Base-by-base conservation (phyloP, 2,329 filamentous ascomycete species). In the Botrytis aclada region DNA sequence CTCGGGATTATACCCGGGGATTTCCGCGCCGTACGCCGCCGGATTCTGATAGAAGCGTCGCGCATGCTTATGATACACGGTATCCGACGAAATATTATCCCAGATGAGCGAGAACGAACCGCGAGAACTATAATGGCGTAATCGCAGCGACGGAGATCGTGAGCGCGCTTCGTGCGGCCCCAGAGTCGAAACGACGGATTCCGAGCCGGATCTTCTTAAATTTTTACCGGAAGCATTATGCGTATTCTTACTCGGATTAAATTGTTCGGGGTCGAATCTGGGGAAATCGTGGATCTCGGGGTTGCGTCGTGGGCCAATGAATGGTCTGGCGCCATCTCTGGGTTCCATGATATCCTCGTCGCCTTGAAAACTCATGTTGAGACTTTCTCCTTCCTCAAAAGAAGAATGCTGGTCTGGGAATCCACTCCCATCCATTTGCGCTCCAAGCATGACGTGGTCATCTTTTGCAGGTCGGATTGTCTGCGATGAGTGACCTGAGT, bases 1-100 rank as follows among this genome's bases (percentile, higher is more conserved):
- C 9, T 60, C 63, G 1, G 70, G 62, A 29, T 69, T 67, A 7
- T 72, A 69, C 8, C 63, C 70, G 3, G 34, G 65, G 22, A 67
- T 67, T 10, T 67, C 65, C 22, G 54, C 65, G 20, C 47, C 65
- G 29, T 67, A 67, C 10, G 65, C 34, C 4, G 65, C n/a, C 3
- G 65, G 65, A 56, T 67, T 32, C 47, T 67, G 47, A 18, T 56
- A 67, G n/a, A 67, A 56, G 18, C 65, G 65, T 32, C 65, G 65
- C 39, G 65, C 65, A 67, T 67, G 65, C n/a, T 56, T 67, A 8
- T 67, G 65, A 22, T 67, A 67, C 34, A 67, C 65, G 14, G 65
- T 56, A 41, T 67, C 65, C 5, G 65, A 67, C 16, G 65, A 67
- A 20, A 67, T 67, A 5, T 67, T 67, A 16, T 67, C 47, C 65